A percentile compares a stretch with the other conserved stretches of the same genome.
Conservation (phyloP, 768 basidiomycete species). For the Russula abietina region DNA sequence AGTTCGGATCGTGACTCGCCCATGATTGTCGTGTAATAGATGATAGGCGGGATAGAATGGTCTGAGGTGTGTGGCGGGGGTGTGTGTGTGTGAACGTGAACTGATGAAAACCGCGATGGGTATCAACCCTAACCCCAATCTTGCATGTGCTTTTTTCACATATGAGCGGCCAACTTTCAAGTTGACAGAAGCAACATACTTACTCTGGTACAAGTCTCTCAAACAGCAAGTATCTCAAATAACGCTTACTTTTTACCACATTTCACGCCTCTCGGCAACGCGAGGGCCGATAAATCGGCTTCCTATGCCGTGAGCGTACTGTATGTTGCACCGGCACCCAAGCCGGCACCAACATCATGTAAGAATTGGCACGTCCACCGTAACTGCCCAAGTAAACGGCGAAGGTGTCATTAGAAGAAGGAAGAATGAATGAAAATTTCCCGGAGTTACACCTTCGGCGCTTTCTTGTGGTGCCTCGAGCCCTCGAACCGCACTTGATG, state of each 20-base stretch:
- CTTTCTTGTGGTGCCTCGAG: background rate
- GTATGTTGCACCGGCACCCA: background rate
- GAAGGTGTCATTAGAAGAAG: too few relatives aligned
- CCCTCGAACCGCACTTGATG: background rate
- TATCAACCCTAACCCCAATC: slow-evolving; percentile 12
- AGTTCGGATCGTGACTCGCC: slow-evolving; percentile 81
- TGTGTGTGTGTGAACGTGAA: background rate
- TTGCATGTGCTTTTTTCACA: too few relatives aligned
- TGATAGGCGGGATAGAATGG: slow-evolving; percentile 4
- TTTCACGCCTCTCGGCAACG: background rate
- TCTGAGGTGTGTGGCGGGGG: background rate
- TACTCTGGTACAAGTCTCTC: too few relatives aligned
- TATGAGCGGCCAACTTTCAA: too few relatives aligned
- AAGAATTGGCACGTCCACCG: too few relatives aligned
- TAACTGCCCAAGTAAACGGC: too few relatives aligned
- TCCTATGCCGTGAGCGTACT: background rate
- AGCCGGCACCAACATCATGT: too few relatives aligned
- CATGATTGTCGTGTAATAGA: slow-evolving; percentile 35
- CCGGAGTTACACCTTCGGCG: background rate
- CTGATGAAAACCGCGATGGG: slow-evolving; percentile 6
- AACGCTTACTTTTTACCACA: background rate
- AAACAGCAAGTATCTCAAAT: too few relatives aligned
- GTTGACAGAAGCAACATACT: too few relatives aligned
- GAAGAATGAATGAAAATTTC: background rate
- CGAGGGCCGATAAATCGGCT: background rate